Conservation (phyloP, 495 filamentous ascomycete genomes). For the Aspergillus carlsbadensis region DNA sequence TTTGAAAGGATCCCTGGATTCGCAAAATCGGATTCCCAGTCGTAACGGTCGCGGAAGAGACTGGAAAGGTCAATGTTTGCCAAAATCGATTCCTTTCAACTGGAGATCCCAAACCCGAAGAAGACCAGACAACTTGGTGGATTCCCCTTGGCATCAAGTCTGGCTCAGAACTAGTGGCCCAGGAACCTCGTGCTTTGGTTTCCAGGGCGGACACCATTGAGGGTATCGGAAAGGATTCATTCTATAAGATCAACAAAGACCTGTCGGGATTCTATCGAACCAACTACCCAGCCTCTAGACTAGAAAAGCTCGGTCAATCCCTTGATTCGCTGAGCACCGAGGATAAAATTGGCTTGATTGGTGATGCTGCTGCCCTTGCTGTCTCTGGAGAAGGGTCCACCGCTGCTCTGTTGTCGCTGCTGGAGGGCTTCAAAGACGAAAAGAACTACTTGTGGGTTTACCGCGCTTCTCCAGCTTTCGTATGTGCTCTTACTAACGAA, state of each 20-base stretch:
- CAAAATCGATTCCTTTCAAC: conserved; percentile 88
- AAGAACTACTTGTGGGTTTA: conserved; percentile 66
- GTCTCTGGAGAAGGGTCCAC: conserved; percentile 82
- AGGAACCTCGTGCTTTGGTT: conserved; percentile 59
- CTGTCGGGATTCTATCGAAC: conserved; percentile 91
- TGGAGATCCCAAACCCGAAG: conserved; percentile 85
- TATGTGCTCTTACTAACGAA: conserved; percentile 18
- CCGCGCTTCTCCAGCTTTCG: neutral
- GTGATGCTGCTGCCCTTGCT: conserved; percentile 89
- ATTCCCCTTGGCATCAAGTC: conserved; percentile 79
- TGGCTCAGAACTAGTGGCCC: conserved; percentile 34
- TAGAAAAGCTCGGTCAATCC: conserved; percentile 74
- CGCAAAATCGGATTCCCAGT: conserved; percentile 92
- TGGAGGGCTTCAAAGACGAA: conserved; percentile 81
- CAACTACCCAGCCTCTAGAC: conserved; percentile 78
- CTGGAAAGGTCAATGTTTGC: conserved; percentile 73
- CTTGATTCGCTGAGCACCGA: conserved; percentile 71
- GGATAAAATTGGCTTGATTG: conserved; percentile 89
- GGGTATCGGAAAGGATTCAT: conserved; percentile 66
- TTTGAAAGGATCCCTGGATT: conserved; percentile 78
- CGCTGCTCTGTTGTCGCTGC: conserved; percentile 71
- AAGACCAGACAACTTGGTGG: conserved; percentile 96
- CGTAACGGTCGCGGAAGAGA: conserved; percentile 78
- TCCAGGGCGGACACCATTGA: conserved; percentile 71
- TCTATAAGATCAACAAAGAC: conserved; percentile 90